A percentile compares a stretch with the other conserved stretches of the same genome.
These are phyloP conservation scores for Starmerella apicola DNA, from an alignment of 805 yeast species.

Conservation along the genomic window DNA sequence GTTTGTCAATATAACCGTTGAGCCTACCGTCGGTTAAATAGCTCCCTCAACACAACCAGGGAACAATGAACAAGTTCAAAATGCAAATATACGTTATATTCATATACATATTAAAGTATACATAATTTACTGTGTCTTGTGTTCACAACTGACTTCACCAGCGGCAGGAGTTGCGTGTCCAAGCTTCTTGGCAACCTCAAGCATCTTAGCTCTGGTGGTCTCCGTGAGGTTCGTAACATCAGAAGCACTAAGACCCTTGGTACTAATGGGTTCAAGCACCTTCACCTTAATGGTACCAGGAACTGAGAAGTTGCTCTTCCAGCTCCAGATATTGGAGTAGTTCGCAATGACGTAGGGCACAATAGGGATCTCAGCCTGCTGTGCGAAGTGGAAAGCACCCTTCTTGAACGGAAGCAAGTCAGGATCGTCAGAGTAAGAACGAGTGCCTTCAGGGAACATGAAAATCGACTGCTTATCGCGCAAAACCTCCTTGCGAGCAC, in stretches of 20 bases:
- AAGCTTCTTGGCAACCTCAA: slow-evolving; percentile 22
- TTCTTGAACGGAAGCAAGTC: slow-evolving; percentile 80
- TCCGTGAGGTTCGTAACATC: slow-evolving; percentile 53
- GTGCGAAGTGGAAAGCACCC: slow-evolving; percentile 96
- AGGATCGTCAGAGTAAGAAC: slow-evolving; percentile 63
- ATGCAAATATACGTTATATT: too few relatives aligned
- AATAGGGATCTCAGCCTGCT: slow-evolving; percentile 79
- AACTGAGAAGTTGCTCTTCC: slow-evolving; percentile 52
- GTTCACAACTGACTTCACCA: background rate
- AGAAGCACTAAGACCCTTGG: slow-evolving; percentile 55
- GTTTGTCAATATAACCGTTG: too few relatives aligned
- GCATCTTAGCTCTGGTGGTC: slow-evolving; percentile 49
- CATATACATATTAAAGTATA: too few relatives aligned
- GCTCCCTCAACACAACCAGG: too few relatives aligned
- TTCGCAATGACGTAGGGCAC: slow-evolving; percentile 82
- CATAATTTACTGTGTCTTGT: too few relatives aligned
- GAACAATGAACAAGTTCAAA: too few relatives aligned
- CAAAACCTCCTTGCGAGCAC: slow-evolving; percentile 53
- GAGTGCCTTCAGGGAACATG: slow-evolving; percentile 95
- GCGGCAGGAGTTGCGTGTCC: slow-evolving; percentile 22
- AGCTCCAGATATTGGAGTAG: slow-evolving; percentile 59
- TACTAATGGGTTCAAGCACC: slow-evolving; percentile 70
- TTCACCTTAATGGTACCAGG: slow-evolving; percentile 62
- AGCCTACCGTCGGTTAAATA: too few relatives aligned
- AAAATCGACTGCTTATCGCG: slow-evolving; percentile 58